Base-by-base conservation (phyloP, 345 rosid species). In the Lagerstroemia speciosa region DNA sequence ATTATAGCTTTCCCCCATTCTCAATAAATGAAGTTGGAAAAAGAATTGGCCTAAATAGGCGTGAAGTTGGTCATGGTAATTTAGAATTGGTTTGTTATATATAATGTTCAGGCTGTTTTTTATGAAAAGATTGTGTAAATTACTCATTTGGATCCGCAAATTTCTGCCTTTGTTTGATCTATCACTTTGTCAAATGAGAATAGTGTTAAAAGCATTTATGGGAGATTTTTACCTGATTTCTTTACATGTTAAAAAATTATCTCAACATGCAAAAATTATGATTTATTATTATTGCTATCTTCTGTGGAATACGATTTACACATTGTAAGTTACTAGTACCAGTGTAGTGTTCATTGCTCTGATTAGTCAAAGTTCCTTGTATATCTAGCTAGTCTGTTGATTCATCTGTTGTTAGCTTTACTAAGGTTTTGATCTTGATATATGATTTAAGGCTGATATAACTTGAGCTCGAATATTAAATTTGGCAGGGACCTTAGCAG, bases 51-150 rank as follows among this genome's bases (percentile, higher is more conserved):
- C 81, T 94, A 57, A 94, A 94, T 79, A 89, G 99, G 78, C 97
- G 99, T 77, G 97, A 94, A 89, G 97, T 94, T 76, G 97, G 99
- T 62, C 99, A 94, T 77, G 97, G 98, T 74, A 63, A 46, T 33
- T 30, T 69, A 40, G 69, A 34, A 26, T 29, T n/a, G 63, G 17
- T 67, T 17, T 8, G 40, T 67, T 12, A 38, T 64, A 30, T 64
- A 52, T 48, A 24, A 64, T 38, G 43, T 24, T 50, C 9, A 46
- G 7, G 32, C 60, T 43, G 45, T 67, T 53, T 36, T 19, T n/a
- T 45, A 55, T 34, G 62, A 53, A n/a, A 34, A 29, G 27, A 50
- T 20, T 48, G 62, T 9, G 52, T 34, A 34, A 67, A 32, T 31
- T 52, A 33, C 0, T 33, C 22, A 19, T 34, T 74, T 31, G 62